These are phyloP conservation scores for Thielaviopsis ethacetica DNA, from an alignment of 2,329 filamentous ascomycete species.

Conservation along the genomic window DNA sequence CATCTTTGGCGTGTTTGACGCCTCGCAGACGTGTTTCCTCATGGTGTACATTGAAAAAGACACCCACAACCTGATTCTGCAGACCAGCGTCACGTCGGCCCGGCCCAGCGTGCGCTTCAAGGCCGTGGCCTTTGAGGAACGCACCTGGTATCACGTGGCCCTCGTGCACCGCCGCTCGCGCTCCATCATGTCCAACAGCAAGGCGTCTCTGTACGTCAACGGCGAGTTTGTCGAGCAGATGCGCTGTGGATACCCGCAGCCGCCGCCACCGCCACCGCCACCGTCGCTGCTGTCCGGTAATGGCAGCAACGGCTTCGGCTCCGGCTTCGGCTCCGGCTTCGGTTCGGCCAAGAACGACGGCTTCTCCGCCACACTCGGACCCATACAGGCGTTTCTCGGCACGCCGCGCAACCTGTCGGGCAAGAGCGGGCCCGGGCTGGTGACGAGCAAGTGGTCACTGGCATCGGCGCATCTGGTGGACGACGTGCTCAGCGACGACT, in stretches of 20 bases:
- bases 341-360: slow-evolving; percentile 28
- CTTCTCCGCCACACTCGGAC: slow-evolving; percentile 28
- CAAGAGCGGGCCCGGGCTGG: slow-evolving; percentile 53
- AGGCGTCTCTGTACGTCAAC: slow-evolving; percentile 78
- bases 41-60: slow-evolving; percentile 89
- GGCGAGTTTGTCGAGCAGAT: slow-evolving; percentile 89
- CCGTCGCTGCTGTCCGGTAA: slow-evolving; percentile 47
- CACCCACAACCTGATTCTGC: slow-evolving; percentile 83
- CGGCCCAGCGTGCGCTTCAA: slow-evolving; percentile 90
- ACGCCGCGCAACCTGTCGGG: slow-evolving; percentile 79
- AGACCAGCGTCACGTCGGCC: slow-evolving; percentile 77
- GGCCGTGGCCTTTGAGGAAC: slow-evolving; percentile 56
- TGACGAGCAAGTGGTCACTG: slow-evolving; percentile 72
- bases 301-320: slow-evolving; percentile 22
- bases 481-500: slow-evolving; percentile 75
- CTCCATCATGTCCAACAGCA: slow-evolving; percentile 51
- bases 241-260: slow-evolving; percentile 73
- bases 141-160: slow-evolving; percentile 84
- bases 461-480: slow-evolving; percentile 82
- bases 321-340: too few species aligned
- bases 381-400: slow-evolving; percentile 82
- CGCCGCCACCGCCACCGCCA: slow-evolving; percentile 57
- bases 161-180: slow-evolving; percentile 70
- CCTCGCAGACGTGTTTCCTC: slow-evolving; percentile 81
- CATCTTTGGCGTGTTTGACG: slow-evolving; percentile 87